Conservation (phyloP, 345 rosid species). For the Salix dunnii region DNA sequence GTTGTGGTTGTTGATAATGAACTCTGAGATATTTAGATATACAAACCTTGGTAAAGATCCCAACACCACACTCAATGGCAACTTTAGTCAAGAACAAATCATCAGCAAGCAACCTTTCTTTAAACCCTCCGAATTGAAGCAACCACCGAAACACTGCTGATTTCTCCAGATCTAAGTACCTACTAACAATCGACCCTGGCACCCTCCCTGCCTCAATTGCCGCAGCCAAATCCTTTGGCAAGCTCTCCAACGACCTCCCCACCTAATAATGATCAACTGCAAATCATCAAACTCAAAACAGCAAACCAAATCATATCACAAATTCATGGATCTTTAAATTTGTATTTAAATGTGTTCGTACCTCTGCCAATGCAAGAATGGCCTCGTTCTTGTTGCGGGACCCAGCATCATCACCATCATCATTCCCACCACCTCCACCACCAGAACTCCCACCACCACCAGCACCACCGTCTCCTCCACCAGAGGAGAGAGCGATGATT, state of each 20-base stretch:
- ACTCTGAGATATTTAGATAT: not conserved
- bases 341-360: not conserved
- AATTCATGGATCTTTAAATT: too few relatives aligned
- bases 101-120: slow-evolving; percentile 66
- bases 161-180: slow-evolving; percentile 57
- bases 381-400: slow-evolving; percentile 45
- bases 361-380: slow-evolving; percentile 46
- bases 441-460: slow-evolving; percentile 17
- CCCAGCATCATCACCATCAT: slow-evolving; percentile 27
- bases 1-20: too few relatives aligned
- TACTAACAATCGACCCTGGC: slow-evolving; percentile 44
- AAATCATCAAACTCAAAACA: not conserved
- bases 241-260: slow-evolving; percentile 46
- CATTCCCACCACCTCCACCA: slow-evolving; percentile 19
- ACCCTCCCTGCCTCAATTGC: slow-evolving; percentile 53
- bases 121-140: slow-evolving; percentile 63
- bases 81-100: slow-evolving; percentile 69
- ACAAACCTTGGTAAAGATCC: slow-evolving; percentile 65
- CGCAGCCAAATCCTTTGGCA: slow-evolving; percentile 60
- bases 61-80: slow-evolving; percentile 71
- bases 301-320: not conserved
- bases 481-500: slow-evolving; percentile 25
- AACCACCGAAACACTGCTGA: slow-evolving; percentile 48
- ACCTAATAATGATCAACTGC: slow-evolving; percentile 26
- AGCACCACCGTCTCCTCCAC: slow-evolving; percentile 19